A percentile compares a stretch with the other conserved stretches of the same genome.
phyloP scores from a whole-genome alignment of 2,329 filamentous ascomycete species.

The Coniochaeta sp. region DNA sequence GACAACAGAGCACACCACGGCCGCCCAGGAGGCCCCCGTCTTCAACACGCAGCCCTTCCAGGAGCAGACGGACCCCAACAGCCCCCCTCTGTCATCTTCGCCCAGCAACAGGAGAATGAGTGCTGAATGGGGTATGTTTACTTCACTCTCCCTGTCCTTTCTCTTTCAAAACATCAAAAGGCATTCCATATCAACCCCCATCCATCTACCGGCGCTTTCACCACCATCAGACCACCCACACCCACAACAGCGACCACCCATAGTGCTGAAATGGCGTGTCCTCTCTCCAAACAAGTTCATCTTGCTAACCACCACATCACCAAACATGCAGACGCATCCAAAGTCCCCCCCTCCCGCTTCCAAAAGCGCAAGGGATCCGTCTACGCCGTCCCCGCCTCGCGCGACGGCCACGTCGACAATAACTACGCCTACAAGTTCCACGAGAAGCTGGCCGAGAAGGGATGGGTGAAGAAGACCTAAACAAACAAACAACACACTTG shows the following conservation, averaged over 20 bases:
- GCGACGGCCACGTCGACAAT: slow-evolving; percentile 57
- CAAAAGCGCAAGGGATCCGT: slow-evolving; percentile 65
- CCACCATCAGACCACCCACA: no score
- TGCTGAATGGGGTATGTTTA: slow-evolving; percentile 16
- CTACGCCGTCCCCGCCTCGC: slow-evolving; percentile 57
- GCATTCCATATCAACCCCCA: no score
- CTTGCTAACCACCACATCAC: no score
- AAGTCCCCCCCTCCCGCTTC: slow-evolving; percentile 61
- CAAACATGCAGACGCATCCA: slow-evolving; percentile 59
- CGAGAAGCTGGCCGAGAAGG: slow-evolving; percentile 50
- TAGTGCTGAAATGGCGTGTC: no score
- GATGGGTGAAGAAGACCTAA: slow-evolving; percentile 31
- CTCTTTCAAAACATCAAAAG: no score
- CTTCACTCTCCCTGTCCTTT: no score
- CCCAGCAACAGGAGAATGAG: slow-evolving; percentile 11
- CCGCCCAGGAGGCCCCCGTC: background rate
- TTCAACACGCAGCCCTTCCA: background rate
- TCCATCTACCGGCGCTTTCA: no score
- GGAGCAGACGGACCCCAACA: background rate
- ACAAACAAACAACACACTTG: no score
- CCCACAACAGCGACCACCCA: no score
- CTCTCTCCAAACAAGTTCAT: no score
- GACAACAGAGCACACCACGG: background rate
- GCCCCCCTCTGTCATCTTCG: background rate
- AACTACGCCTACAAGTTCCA: slow-evolving; percentile 55